Percentiles rank a stretch among this genome's conserved stretches.
These are phyloP conservation scores for Mortierella sp. DNA, from an alignment of 371 early-diverging fungal species.

Conservation along the genomic window DNA sequence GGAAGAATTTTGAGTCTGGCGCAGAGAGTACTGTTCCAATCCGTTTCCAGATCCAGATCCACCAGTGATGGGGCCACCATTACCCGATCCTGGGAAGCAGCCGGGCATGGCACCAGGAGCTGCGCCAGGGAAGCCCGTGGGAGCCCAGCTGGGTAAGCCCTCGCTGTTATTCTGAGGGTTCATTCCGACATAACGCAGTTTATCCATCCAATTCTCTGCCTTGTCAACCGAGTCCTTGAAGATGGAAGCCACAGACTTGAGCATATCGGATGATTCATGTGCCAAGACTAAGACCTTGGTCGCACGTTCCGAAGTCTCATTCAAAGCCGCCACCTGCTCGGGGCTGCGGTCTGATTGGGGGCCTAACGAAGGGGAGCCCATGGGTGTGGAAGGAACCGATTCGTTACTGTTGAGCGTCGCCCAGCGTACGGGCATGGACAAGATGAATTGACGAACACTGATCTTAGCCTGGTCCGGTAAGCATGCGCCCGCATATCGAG, in stretches of 20 bases:
- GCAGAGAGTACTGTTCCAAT: conserved; percentile 50
- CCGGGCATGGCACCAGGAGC: conserved; percentile 44
- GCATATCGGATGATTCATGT: conserved; percentile 85
- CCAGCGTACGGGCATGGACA: conserved; percentile 89
- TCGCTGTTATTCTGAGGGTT: conserved; percentile 53
- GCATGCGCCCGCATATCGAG: conserved; percentile 87
- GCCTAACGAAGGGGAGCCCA: conserved; percentile 58
- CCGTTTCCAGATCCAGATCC: conserved; percentile 5
- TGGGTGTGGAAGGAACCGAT: conserved; percentile 45
- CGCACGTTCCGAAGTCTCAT: conserved; percentile 66
- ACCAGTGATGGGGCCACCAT: conserved; percentile 5
- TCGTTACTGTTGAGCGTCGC: conserved; percentile 61
- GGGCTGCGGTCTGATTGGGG: conserved; percentile 54
- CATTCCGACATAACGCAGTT: conserved; percentile 66
- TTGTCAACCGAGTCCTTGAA: conserved; percentile 83
- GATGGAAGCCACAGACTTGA: conserved; percentile 79
- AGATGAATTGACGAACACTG: conserved; percentile 85
- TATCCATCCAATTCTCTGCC: conserved; percentile 82
- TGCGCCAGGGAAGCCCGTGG: conserved; percentile 40
- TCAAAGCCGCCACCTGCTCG: conserved; percentile 61
- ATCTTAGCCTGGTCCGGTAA: conserved; percentile 88
- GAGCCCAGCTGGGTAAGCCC: conserved; percentile 52
- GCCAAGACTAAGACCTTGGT: conserved; percentile 81
- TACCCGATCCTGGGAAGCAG: conserved; percentile 27
- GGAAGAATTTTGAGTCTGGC: conserved; percentile 25